Base-by-base conservation (phyloP, 1,284 basidiomycete genomes). In the Austroboletus novae-zelandiae region DNA sequence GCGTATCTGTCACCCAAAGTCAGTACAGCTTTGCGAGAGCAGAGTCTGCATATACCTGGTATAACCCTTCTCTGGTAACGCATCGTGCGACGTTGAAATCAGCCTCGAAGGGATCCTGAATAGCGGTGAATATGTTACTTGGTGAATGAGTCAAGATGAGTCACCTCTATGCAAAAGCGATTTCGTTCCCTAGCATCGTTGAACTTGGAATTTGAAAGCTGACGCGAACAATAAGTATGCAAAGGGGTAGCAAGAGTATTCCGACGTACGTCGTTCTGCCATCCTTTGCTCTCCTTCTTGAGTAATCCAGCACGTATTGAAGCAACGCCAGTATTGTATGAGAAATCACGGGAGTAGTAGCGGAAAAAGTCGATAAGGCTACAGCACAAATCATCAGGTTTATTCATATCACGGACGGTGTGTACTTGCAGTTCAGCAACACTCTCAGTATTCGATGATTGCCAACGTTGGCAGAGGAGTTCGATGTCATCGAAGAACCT, bases 401-500 rank as follows among this genome's bases (percentile, higher is more conserved):
- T 30, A 40, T 43, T 48, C 29, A 52, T 32, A 51, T 40, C 20
- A 56, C 18, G 35, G 48, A 48, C 30, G 10, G 20, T 6, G 9
- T 32, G 20, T 25, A 75, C 86, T 57, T 60, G 91, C 84, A 99
- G 75, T 71, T 98, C 95, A 56, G 94, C 96, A 47, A 98, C 91
- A 58, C 82, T 89, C 61, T 99, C 94, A 49, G 81, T 84, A 71
- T 98, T 98, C 59, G 89, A 83, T n/a, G 91, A 95, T 61, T 85
- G 85, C 94, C 96, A 99, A 61, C 90, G 84, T 67, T 91, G 87
- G 55, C 92, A 83, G 47, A 99, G 77, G 43, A 91, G 76, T 61
- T 97, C 94, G 62, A 97, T 89, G 69, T 99, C 96, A 74, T 98
- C 96, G 69, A 98, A 99, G 73, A 99, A 99, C 84, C 88, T 85